Percentiles rank a stretch among this genome's conserved stretches.
phyloP scores from a whole-genome alignment of 176 grass and related monocot genomes.

The Otatea glauca region DNA sequence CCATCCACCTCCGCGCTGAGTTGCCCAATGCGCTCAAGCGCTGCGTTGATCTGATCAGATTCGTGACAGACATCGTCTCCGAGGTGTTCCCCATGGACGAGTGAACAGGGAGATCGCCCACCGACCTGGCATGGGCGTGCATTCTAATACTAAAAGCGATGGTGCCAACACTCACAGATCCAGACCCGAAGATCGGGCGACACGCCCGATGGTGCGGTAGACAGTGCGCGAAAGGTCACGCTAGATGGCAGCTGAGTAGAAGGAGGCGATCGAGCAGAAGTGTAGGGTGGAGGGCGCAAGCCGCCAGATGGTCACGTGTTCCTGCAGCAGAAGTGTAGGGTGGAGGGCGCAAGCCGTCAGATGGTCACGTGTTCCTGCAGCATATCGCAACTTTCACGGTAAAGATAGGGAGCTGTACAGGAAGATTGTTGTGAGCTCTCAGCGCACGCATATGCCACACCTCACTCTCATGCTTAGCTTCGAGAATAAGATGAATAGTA shows the following conservation, averaged over 20 bases:
- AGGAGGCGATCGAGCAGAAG: constrained; percentile 56
- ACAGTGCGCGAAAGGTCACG: constrained; percentile 56
- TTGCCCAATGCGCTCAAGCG: constrained; percentile 62
- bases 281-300: constrained; percentile 72
- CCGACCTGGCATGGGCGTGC: constrained; percentile 76
- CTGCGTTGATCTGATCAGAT: constrained; percentile 70
- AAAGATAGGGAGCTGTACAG: constrained; percentile 57
- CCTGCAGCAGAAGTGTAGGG: no score
- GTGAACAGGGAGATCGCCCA: constrained; percentile 56
- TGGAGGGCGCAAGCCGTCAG: no score
- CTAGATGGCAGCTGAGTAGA: constrained; percentile 67
- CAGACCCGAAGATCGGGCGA: constrained; percentile 59
- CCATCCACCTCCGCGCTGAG: constrained; percentile 41
- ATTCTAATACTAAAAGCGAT: constrained; percentile 73
- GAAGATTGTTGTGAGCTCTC: constrained; percentile 70
- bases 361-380: no score
- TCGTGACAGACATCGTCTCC: constrained; percentile 65
- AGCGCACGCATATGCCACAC: constrained; percentile 82
- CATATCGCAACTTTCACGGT: constrained; percentile 70
- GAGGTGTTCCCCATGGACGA: constrained; percentile 70
- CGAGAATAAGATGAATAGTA: constrained; percentile 80
- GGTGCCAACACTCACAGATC: constrained; percentile 62
- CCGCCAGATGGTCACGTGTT: constrained; percentile 74
- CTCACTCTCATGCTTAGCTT: constrained; percentile 67
- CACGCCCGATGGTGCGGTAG: constrained; percentile 55